Evolutionary conservation across 805 yeast species (phyloP), one percentile per base, ranked within the genome.

Genomic region (Candida michaelii): DNA sequence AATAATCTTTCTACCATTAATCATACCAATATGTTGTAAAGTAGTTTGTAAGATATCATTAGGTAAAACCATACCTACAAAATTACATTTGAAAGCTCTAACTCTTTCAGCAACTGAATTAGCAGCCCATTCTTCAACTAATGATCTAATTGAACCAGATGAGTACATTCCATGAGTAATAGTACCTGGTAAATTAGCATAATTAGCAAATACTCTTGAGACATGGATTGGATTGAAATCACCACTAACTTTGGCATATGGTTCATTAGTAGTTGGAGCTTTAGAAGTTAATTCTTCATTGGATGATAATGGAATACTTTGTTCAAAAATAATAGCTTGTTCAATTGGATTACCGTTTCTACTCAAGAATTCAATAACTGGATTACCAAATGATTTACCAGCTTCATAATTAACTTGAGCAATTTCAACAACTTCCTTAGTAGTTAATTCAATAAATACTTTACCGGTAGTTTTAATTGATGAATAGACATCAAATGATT

Each of bases 81-180:
- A 93, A 57, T 76, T 77, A 61, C 96, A 89, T 66, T 79, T 80
- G 80, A 84, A 93, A 36, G 95, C 97, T 64, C 96, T 82, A 46
- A 95, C 97, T 72, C 99, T 88, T 35, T 90, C 80, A 45, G 97
- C 93, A 55, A 88, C 90, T 66, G 93, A 89, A 66, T 89, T 90
- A 50, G 99, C 99, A 50, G 99, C 99, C 89, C 96, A 90, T 66
- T 88, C 86, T 73, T 93, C 99, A 54, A 93, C 97, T 62, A 89
- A 78, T 25, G 95, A 81, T 74, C 99, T 85, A 54, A 90, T 91
- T 49, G 95, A 79, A 48, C 97, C 99, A 61, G 96, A 86, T 15
- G 97, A 87, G 77, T 80, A 95, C 99, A 93, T 95, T 64, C 99
- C 99, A 61, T 95, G 99, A 27, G 99, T 93, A 58, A 93, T 93